Evolutionary conservation across 805 yeast genomes (phyloP).

Genomic region (Monosporozyma yasuniensis): DNA sequence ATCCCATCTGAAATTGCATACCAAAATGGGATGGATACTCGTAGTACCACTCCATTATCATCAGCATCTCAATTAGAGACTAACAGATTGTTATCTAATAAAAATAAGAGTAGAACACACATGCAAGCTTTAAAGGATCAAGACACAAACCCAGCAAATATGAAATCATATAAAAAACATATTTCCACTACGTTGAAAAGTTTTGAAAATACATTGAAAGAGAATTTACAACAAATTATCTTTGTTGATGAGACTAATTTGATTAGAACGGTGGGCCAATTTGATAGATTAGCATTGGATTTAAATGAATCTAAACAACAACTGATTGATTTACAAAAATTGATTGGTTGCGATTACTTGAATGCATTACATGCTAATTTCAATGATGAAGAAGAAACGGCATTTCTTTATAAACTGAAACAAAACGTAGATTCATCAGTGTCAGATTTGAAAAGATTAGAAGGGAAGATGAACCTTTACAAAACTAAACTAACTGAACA

Average conservation of each 20-base stretch:
- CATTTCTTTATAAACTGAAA: conserved; percentile 18
- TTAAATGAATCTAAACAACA: conserved; percentile 24
- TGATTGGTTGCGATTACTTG: conserved; percentile 24
- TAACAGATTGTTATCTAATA: background rate
- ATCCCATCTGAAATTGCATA: background rate
- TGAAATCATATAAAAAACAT: conserved; percentile 15
- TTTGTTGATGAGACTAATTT: conserved; percentile 20
- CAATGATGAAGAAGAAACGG: conserved; percentile 15
- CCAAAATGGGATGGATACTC: background rate
- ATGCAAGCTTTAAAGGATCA: background rate
- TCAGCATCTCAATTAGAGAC: background rate
- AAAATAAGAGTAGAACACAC: background rate
- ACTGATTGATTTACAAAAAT: conserved; percentile 17
- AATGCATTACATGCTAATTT: conserved; percentile 24
- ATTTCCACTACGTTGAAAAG: conserved; percentile 14
- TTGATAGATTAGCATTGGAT: conserved; percentile 16
- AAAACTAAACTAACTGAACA: conserved; percentile 15
- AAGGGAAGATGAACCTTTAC: conserved; percentile 18
- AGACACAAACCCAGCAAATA: conserved; percentile 9
- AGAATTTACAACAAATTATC: conserved; percentile 14
- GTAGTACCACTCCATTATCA: background rate
- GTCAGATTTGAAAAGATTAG: conserved; percentile 21
- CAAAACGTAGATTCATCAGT: conserved; percentile 10
- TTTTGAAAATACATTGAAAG: conserved; percentile 19
- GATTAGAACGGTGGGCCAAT: conserved; percentile 20